Conservation (phyloP, 1,284 basidiomycete species). For the Ceratobasidium sp. region DNA sequence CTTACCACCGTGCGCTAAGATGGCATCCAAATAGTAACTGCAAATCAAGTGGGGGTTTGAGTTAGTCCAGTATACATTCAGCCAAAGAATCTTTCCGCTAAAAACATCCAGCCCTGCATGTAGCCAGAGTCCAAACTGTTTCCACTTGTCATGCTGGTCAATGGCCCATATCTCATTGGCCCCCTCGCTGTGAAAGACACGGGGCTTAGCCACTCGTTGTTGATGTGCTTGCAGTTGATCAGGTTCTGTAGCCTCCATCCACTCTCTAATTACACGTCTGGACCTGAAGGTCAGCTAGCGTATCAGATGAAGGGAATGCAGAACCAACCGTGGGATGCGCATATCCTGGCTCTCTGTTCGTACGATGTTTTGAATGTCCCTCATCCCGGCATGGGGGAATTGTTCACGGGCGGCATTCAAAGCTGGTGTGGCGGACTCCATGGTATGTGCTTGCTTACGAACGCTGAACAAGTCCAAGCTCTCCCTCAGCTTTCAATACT, state of each 20-base stretch:
- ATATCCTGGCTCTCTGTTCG: not conserved
- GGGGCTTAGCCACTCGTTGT: not conserved
- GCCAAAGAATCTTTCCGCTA: conserved; percentile 56
- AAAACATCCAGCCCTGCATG: conserved; percentile 59
- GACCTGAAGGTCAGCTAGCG: not conserved
- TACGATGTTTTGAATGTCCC: not conserved
- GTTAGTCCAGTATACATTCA: conserved; percentile 62
- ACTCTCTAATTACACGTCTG: not conserved
- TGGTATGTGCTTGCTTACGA: not conserved
- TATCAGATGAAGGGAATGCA: too few species aligned
- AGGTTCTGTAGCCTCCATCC: not conserved
- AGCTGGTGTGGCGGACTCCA: not conserved
- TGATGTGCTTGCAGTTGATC: not conserved
- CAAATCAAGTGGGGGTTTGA: conserved; percentile 57
- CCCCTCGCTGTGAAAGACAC: conserved; percentile 53
- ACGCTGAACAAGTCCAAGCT: not conserved
- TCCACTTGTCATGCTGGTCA: conserved; percentile 63
- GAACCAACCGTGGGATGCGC: not conserved
- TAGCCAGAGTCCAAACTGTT: conserved; percentile 57
- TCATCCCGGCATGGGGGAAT: not conserved
- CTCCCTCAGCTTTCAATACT: not conserved
- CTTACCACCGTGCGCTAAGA: conserved; percentile 51
- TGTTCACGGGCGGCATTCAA: not conserved
- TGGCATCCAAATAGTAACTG: conserved; percentile 55
- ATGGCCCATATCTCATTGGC: conserved; percentile 58